These are phyloP conservation scores for Phoma sp. DNA, from an alignment of 2,329 filamentous ascomycete species.

Conservation along the genomic window DNA sequence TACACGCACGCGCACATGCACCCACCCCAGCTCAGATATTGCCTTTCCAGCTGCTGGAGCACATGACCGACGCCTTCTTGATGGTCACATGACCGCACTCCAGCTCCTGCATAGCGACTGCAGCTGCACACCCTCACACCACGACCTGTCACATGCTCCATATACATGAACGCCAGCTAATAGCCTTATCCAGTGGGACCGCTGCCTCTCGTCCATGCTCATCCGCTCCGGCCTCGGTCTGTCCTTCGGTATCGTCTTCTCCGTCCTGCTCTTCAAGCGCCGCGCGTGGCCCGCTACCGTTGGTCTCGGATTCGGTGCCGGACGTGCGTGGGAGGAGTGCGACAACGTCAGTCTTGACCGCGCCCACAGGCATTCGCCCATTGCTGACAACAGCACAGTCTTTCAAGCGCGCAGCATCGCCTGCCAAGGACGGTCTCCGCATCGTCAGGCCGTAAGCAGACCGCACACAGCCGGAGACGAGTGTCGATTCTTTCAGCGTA, in stretches of 20 bases:
- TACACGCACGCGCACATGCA: conserved; percentile 51
- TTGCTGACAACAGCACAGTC: conserved; percentile 46
- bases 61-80: not conserved
- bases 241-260: conserved; percentile 98
- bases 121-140: conserved; percentile 17
- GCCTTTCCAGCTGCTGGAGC: not conserved
- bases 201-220: conserved; percentile 94
- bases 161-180: conserved; percentile 22
- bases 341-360: conserved; percentile 65
- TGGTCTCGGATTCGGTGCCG: conserved; percentile 92
- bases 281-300: conserved; percentile 97
- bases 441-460: conserved; percentile 52
- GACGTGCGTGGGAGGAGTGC: conserved; percentile 97
- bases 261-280: conserved; percentile 96
- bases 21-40: not conserved
- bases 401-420: conserved; percentile 58
- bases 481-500: conserved; percentile 19
- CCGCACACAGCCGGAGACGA: not conserved
- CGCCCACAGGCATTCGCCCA: not conserved
- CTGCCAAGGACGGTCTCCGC: conserved; percentile 57
- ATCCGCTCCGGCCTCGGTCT: conserved; percentile 96
- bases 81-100: not conserved
- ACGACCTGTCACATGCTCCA: conserved; percentile 14
- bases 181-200: conserved; percentile 80
- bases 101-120: conserved; percentile 3